A percentile compares a stretch with the other conserved stretches of the same genome.
These are phyloP conservation scores for Pachysandra terminalis DNA, from an alignment of 164 flowering plant genomes.

Conservation along the genomic window DNA sequence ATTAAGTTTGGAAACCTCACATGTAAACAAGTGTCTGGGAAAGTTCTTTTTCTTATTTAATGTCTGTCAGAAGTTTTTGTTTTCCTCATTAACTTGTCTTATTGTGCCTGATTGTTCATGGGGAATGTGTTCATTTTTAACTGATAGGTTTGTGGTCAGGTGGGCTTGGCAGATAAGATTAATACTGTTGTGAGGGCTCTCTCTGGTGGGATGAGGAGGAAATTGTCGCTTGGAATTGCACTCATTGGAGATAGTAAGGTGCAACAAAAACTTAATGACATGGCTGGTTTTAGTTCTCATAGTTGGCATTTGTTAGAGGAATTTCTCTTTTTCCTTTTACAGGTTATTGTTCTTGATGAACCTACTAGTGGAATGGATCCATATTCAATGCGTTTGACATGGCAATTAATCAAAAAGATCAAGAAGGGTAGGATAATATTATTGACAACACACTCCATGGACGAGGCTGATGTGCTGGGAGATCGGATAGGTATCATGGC, in stretches of 20 bases:
- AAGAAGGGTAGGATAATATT: conserved; percentile 91
- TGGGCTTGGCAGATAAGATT: conserved; percentile 84
- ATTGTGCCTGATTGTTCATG: background rate
- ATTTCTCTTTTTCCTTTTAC: conserved; percentile 15
- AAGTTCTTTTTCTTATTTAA: too few relatives aligned
- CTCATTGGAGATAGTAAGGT: conserved; percentile 97
- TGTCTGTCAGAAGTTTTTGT: too few relatives aligned
- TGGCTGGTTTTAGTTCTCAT: conserved; percentile 2
- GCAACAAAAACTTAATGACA: background rate
- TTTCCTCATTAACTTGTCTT: too few relatives aligned
- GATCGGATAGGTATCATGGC: conserved; percentile 99
- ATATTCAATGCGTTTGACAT: conserved; percentile 95
- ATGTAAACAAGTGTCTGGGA: too few relatives aligned
- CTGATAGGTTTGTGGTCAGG: conserved; percentile 38
- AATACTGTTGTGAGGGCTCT: conserved; percentile 68
- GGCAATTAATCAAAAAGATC: conserved; percentile 89
- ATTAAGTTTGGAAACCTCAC: too few relatives aligned
- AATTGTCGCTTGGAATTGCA: conserved; percentile 92
- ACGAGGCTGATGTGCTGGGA: conserved; percentile 95
- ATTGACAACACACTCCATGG: conserved; percentile 98
- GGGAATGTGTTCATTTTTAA: background rate
- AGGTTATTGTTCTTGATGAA: conserved; percentile 96
- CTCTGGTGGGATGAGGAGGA: conserved; percentile 99
- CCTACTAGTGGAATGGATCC: conserved; percentile 99
- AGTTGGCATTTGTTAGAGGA: conserved; percentile 1